Conservation (phyloP, 768 basidiomycete genomes). For the Boletus coccyginus region DNA sequence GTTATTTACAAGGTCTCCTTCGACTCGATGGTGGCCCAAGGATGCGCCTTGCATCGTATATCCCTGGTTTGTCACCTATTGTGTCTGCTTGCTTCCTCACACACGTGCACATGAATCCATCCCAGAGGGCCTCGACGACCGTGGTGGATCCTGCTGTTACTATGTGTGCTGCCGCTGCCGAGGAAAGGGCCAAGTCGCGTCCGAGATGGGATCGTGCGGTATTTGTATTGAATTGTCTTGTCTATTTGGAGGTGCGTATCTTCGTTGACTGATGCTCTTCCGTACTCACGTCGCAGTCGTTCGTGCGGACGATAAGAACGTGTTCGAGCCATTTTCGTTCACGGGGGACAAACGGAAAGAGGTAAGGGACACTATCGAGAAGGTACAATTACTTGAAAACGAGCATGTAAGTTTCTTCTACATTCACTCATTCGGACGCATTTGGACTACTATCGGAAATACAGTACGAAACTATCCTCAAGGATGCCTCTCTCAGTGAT, state of each 20-base stretch:
- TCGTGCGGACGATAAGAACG: conserved; percentile 39
- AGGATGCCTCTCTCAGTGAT: conserved; percentile 28
- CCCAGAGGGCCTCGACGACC: conserved; percentile 62
- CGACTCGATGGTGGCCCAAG: conserved; percentile 83
- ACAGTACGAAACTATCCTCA: conserved; percentile 25
- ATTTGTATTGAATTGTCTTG: conserved; percentile 84
- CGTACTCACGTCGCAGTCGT: background rate
- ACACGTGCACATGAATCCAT: background rate
- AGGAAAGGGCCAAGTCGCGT: conserved; percentile 54
- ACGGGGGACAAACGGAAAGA: conserved; percentile 56
- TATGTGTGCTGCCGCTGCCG: conserved; percentile 66
- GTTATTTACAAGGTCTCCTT: conserved; percentile 83
- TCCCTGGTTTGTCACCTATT: conserved; percentile 43
- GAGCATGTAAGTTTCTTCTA: conserved; percentile 67
- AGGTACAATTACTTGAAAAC: conserved; percentile 63
- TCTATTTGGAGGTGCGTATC: conserved; percentile 68
- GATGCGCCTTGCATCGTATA: conserved; percentile 57
- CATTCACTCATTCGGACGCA: too few species aligned
- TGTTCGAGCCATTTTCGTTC: conserved; percentile 67
- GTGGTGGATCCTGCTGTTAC: too few species aligned
- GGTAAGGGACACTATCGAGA: conserved; percentile 61
- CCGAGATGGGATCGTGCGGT: conserved; percentile 78
- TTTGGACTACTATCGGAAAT: background rate
- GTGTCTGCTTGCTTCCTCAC: background rate
- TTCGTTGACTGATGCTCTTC: background rate